Conservation (phyloP, 2,329 filamentous ascomycete species). For the Fusarium continuum region DNA sequence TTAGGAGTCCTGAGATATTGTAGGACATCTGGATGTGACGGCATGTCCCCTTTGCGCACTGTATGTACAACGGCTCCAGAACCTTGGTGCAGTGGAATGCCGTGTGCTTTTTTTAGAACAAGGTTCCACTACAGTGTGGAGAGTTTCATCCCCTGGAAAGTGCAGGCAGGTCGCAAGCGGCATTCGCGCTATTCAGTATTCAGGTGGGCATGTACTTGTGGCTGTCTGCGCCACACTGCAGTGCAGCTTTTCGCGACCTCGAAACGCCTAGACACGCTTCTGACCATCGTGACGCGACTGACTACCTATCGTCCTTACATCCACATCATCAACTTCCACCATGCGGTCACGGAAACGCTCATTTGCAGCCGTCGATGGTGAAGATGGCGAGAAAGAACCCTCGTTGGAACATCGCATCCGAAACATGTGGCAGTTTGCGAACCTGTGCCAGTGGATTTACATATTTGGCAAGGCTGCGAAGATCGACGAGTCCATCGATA, state of each 20-base stretch:
- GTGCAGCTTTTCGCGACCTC: constrained; percentile 33
- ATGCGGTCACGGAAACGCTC: constrained; percentile 45
- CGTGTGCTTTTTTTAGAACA: constrained; percentile 39
- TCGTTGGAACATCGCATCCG: constrained; percentile 70
- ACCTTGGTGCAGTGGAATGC: background rate
- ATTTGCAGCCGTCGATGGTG: constrained; percentile 30
- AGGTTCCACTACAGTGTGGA: constrained; percentile 37
- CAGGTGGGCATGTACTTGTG: constrained; percentile 39
- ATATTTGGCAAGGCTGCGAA: constrained; percentile 90
- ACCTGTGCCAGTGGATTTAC: constrained; percentile 91
- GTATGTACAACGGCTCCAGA: constrained; percentile 18
- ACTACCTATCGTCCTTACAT: constrained; percentile 16
- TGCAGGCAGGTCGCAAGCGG: constrained; percentile 29
- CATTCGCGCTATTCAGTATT: constrained; percentile 9
- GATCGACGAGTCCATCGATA: constrained; percentile 86
- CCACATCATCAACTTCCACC: constrained; percentile 32
- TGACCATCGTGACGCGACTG: constrained; percentile 41
- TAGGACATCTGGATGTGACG: constrained; percentile 25
- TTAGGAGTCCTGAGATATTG: constrained; percentile 36
- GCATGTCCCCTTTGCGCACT: constrained; percentile 26
- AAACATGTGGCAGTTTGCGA: constrained; percentile 96
- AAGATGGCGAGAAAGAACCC: constrained; percentile 21
- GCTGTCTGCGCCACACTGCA: constrained; percentile 40
- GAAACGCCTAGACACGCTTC: constrained; percentile 32
- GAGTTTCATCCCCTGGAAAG: constrained; percentile 18